Percentiles rank a stretch among this genome's conserved stretches.
These are phyloP conservation scores for Phaeosphaeriaceae sp. DNA, from an alignment of 2,329 filamentous ascomycete species.

Conservation along the genomic window DNA sequence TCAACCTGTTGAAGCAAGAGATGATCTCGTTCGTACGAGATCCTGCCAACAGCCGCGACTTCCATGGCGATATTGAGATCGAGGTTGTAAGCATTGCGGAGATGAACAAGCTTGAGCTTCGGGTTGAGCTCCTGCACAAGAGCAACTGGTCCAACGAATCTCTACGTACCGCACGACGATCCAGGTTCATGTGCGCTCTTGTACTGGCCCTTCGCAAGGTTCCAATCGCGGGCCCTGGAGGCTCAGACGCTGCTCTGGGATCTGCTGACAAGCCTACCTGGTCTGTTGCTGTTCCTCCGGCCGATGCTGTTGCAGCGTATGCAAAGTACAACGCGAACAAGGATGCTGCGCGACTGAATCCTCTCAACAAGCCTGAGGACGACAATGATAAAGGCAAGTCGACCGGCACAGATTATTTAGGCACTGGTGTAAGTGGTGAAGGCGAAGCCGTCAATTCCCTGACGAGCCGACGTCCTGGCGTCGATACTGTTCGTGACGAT, in stretches of 20 bases:
- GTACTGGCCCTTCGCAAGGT: slow-evolving; percentile 84
- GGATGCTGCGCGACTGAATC: slow-evolving; percentile 71
- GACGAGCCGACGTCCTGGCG: slow-evolving; percentile 51
- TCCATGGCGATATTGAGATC: slow-evolving; percentile 82
- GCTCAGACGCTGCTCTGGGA: slow-evolving; percentile 68
- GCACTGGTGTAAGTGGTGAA: slow-evolving; percentile 37
- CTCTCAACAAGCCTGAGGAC: slow-evolving; percentile 48
- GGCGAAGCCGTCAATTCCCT: slow-evolving; percentile 53
- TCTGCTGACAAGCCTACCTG: slow-evolving; percentile 77
- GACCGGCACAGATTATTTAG: slow-evolving; percentile 44
- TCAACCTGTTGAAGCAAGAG: slow-evolving; percentile 83
- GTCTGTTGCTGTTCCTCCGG: slow-evolving; percentile 76
- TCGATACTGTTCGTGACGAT: slow-evolving; percentile 54
- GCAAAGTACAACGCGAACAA: slow-evolving; percentile 58
- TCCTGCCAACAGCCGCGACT: slow-evolving; percentile 88
- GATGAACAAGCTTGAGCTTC: slow-evolving; percentile 85
- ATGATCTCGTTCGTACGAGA: slow-evolving; percentile 84
- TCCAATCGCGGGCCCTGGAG: slow-evolving; percentile 83
- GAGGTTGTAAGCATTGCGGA: slow-evolving; percentile 80
- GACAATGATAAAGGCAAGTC: slow-evolving; percentile 38
- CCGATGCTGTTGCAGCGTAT: slow-evolving; percentile 69
- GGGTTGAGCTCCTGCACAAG: slow-evolving; percentile 88
- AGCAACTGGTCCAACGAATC: slow-evolving; percentile 71
- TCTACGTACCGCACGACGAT: slow-evolving; percentile 79
- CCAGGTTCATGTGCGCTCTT: slow-evolving; percentile 96